These are phyloP conservation scores for Fusarium staphyleae DNA, from an alignment of 2,329 filamentous ascomycete genomes.

Conservation along the genomic window DNA sequence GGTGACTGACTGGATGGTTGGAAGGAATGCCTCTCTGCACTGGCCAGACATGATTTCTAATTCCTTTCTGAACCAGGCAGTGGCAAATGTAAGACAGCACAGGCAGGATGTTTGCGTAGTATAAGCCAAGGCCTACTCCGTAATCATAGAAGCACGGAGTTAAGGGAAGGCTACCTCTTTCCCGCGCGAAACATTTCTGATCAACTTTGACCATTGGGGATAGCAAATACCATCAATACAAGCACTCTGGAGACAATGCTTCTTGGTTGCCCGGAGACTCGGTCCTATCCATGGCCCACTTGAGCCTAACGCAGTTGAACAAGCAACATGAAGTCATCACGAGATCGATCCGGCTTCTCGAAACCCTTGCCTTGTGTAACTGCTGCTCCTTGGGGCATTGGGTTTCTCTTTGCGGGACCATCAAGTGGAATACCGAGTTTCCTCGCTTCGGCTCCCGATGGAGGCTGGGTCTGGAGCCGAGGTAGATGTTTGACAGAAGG, in stretches of 20 bases:
- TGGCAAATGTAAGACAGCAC: too few relatives aligned
- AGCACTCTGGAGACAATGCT: background rate
- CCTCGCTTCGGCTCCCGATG: slow-evolving; percentile 9
- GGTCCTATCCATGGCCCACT: slow-evolving; percentile 6
- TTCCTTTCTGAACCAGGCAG: too few relatives aligned
- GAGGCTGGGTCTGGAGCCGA: slow-evolving; percentile 13
- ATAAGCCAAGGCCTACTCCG: too few relatives aligned
- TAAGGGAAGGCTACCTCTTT: background rate
- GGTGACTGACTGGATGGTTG: too few relatives aligned
- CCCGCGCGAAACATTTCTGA: background rate
- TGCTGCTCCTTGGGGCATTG: background rate
- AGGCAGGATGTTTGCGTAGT: too few relatives aligned
- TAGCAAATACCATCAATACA: background rate
- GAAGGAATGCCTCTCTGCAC: too few relatives aligned
- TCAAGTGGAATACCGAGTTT: slow-evolving; percentile 15
- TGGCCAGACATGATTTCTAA: too few relatives aligned
- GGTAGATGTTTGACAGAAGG: slow-evolving; percentile 15
- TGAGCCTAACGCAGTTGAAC: slow-evolving; percentile 1
- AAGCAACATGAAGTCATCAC: slow-evolving; percentile 23
- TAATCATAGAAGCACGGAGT: too few relatives aligned
- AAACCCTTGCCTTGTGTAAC: background rate
- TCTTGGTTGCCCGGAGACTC: slow-evolving; percentile 1
- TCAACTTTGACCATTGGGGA: slow-evolving; percentile 17
- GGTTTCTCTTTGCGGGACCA: slow-evolving; percentile 5
- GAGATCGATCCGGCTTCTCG: slow-evolving; percentile 6